Conservation (phyloP, 768 basidiomycete species). For the Tulasnella sp. region DNA sequence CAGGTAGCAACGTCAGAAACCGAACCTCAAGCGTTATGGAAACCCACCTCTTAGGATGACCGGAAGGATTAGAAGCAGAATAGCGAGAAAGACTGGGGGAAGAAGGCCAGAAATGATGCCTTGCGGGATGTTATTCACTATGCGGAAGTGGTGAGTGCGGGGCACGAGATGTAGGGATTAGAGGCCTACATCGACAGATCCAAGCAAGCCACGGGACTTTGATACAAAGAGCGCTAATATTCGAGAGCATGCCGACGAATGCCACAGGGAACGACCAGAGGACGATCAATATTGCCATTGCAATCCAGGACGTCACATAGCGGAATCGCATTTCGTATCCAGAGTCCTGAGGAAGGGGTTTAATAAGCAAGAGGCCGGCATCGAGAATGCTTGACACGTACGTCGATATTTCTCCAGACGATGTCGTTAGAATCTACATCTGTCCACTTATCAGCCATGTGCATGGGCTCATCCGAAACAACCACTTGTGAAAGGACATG, state of each 20-base stretch:
- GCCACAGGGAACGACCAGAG: slow-evolving; percentile 54
- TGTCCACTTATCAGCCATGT: slow-evolving; percentile 50
- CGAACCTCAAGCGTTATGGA: neutral
- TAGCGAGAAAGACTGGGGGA: slow-evolving; percentile 49
- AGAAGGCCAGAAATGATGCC: slow-evolving; percentile 56
- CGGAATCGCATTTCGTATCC: slow-evolving; percentile 44
- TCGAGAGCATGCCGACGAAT: slow-evolving; percentile 54
- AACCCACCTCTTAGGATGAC: slow-evolving; percentile 41
- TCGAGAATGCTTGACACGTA: slow-evolving; percentile 20
- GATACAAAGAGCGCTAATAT: slow-evolving; percentile 40
- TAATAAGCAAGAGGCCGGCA: neutral
- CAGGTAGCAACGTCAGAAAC: neutral
- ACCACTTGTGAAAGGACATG: slow-evolving; percentile 55
- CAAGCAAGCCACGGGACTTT: slow-evolving; percentile 40
- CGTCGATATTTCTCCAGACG: slow-evolving; percentile 35
- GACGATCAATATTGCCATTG: slow-evolving; percentile 47
- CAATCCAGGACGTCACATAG: slow-evolving; percentile 41
- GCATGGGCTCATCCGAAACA: slow-evolving; percentile 40
- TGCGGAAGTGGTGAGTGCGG: neutral
- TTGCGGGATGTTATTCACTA: slow-evolving; percentile 22
- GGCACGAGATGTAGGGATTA: too few relatives aligned
- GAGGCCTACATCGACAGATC: slow-evolving; percentile 30
- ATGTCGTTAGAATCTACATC: slow-evolving; percentile 43
- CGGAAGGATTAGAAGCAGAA: slow-evolving; percentile 51
- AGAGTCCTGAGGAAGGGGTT: slow-evolving; percentile 21